A percentile compares a stretch with the other conserved stretches of the same genome.
phyloP scores from a whole-genome alignment of 805 yeast species.

The Candida palmyrensis region DNA sequence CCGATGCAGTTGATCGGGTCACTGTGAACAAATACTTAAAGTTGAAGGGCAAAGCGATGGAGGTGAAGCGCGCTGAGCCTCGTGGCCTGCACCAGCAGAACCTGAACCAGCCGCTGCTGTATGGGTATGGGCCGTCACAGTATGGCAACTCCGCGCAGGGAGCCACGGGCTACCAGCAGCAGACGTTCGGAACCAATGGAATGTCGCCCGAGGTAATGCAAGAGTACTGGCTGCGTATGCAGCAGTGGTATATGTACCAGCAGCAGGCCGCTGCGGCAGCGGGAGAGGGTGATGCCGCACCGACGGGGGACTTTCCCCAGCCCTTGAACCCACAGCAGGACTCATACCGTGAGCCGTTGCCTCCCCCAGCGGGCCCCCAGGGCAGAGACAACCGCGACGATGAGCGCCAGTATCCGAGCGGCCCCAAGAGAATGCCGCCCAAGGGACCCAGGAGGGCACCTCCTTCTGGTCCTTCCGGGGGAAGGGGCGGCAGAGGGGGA shows the following conservation, averaged over 20 bases:
- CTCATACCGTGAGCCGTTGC: slow-evolving; percentile 17
- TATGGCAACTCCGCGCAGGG: slow-evolving; percentile 20
- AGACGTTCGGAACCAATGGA: slow-evolving; percentile 16
- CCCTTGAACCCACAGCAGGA: slow-evolving; percentile 41
- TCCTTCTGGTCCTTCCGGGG: slow-evolving; percentile 31
- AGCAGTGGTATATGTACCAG: slow-evolving; percentile 61
- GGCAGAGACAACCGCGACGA: slow-evolving; percentile 14
- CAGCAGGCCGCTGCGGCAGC: slow-evolving; percentile 37
- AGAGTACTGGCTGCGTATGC: slow-evolving; percentile 61
- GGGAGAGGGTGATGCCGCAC: slow-evolving; percentile 18
- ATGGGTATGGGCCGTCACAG: slow-evolving; percentile 20
- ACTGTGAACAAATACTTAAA: slow-evolving; percentile 76
- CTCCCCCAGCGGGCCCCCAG: slow-evolving; percentile 15
- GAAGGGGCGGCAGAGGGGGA: slow-evolving; percentile 27
- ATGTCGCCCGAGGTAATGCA: slow-evolving; percentile 54
- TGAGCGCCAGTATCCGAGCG: slow-evolving; percentile 13
- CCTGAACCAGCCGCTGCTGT: slow-evolving; percentile 29
- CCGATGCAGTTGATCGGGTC: slow-evolving; percentile 88
- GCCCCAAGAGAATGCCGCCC: slow-evolving; percentile 34
- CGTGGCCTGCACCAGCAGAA: slow-evolving; percentile 58
- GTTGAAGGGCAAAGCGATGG: slow-evolving; percentile 82
- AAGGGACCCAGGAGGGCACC: slow-evolving; percentile 47
- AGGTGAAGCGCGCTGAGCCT: slow-evolving; percentile 80
- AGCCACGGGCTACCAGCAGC: slow-evolving; percentile 17
- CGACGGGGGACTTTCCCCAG: slow-evolving; percentile 24